Evolutionary conservation across 345 rosid genomes (phyloP).

Genomic region (Noccaea bulbosa): DNA sequence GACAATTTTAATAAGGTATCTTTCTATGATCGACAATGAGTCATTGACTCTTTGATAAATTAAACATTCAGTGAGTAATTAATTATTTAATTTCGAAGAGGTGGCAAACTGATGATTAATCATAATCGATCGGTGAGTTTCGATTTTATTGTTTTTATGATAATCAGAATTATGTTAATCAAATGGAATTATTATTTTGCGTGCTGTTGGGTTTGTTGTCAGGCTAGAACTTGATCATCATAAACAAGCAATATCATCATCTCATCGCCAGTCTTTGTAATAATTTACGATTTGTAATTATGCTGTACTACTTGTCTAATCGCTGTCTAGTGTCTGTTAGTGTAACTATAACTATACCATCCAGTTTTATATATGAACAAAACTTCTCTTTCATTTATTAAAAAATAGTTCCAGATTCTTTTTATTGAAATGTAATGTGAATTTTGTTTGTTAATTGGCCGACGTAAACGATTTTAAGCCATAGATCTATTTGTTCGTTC

Average conservation of each 20-base stretch:
- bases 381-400: slow-evolving; percentile 28
- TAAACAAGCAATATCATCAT: slow-evolving; percentile 30
- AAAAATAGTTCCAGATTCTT: neutral
- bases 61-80: neutral
- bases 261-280: slow-evolving; percentile 7
- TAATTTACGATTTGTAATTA: slow-evolving; percentile 26
- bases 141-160: slow-evolving; percentile 11
- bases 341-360: slow-evolving; percentile 19
- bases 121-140: slow-evolving; percentile 24
- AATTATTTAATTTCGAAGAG: neutral
- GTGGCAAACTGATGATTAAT: slow-evolving; percentile 31
- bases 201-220: slow-evolving; percentile 35
- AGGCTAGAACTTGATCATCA: slow-evolving; percentile 28
- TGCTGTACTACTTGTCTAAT: slow-evolving; percentile 30
- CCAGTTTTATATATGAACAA: slow-evolving; percentile 38
- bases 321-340: slow-evolving; percentile 22
- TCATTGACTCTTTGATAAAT: slow-evolving; percentile 24
- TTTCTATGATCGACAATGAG: slow-evolving; percentile 20
- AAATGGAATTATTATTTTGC: slow-evolving; percentile 18
- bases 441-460: slow-evolving; percentile 30
- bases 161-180: slow-evolving; percentile 14
- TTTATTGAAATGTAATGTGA: neutral
- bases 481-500: neutral
- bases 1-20: neutral
- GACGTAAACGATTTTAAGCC: slow-evolving; percentile 3